Base-by-base conservation (phyloP, 2,329 filamentous ascomycete genomes). In the Dothideomycetes sp. region DNA sequence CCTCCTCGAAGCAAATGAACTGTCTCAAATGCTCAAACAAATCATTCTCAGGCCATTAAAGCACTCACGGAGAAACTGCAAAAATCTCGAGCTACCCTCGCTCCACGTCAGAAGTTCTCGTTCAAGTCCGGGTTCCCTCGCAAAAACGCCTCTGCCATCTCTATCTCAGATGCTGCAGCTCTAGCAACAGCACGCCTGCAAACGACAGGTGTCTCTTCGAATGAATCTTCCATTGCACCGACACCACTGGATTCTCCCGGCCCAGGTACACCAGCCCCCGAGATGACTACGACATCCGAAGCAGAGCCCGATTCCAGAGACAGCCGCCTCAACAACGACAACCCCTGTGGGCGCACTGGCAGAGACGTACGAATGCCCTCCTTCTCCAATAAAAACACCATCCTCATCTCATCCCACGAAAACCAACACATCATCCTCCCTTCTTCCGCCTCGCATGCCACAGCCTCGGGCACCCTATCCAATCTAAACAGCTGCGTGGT, bases 401-500 rank as follows among this genome's bases (percentile, higher is more conserved):
- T 88, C 36, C 66, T 72, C 15, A 43, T 46, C 38, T 71, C 76
- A 8, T 70, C 77, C 46, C 82, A 89, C 50, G 62, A 62, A 1
- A 68, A 72, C n/a, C 60, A 81, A 14, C 83, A 88, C 58, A 85
- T 94, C 50, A 79, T 84, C 47, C 73, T 94, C 1, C 84, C 86
- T 0, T 64, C 75, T 1, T 77, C 81, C 0, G 79, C 84, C 0
- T 73, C 79, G 4, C 70, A 74, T n/a, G 74, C 82, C 3, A 84
- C 81, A 0, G 76, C 80, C 0, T 82, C 84, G 1, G 84, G 82
- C 3, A 80, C 78, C 10, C 63, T 94, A 19, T 81, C 79, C 0
- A 73, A 81, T 35, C 63, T 95, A 15, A 64, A 65, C 1, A 68
- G 68, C 39, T 91, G 84, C 57, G 73, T 94, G 7, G 73, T 94